Evolutionary conservation across 2,329 filamentous ascomycete genomes (phyloP), one percentile per base, ranked within the genome.

Genomic region (Aspergillus ochraceoroseus): DNA sequence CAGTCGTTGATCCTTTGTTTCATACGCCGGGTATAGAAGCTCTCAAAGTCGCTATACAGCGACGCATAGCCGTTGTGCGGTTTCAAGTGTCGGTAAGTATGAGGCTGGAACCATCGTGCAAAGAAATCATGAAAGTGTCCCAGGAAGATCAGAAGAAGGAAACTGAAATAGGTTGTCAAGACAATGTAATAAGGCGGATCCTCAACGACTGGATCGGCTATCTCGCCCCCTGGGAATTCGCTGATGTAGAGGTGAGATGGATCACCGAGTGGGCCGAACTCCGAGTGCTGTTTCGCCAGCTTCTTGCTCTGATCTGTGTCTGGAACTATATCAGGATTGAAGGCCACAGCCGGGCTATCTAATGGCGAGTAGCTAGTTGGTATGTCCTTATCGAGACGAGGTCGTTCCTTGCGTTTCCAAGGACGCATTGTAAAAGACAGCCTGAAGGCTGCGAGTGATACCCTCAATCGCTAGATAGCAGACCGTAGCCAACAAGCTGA

Each of bases 11-110:
- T 86, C 49, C 90, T 79, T 71, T 87, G 79, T 73, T 96, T 95
- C 61, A 95, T 66, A 38, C 90, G 76, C 34, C 90, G 79, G 38
- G 88, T 86, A 67, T 95, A 96, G 66, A 96, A 95, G 67, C 88
- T 95, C 73, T 96, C 90, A 60, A 95, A 96, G 65, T 95, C 90
- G 58, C 87, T 90, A 65, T 95, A 95, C 46, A 95, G 74, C 5
- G 90, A 87, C 2, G 89, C 90, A 60, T 94, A 95, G 46, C 90
- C 90, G 63, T 94, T 85, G 50, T 78, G 76, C 28, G 82, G 77
- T 59, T 82, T 83, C 54, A 95, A 72, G 56, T 89, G 82, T 60
- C 78, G 80, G 67, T 95, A 95, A 55, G 85, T 83, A 59, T 83
- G 77, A 61, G 85, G 78, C 59, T 82, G 82, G 66, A 95, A 94